phyloP scores from a whole-genome alignment of 495 filamentous ascomycete species.

The Annulohypoxylon maeteangense region DNA sequence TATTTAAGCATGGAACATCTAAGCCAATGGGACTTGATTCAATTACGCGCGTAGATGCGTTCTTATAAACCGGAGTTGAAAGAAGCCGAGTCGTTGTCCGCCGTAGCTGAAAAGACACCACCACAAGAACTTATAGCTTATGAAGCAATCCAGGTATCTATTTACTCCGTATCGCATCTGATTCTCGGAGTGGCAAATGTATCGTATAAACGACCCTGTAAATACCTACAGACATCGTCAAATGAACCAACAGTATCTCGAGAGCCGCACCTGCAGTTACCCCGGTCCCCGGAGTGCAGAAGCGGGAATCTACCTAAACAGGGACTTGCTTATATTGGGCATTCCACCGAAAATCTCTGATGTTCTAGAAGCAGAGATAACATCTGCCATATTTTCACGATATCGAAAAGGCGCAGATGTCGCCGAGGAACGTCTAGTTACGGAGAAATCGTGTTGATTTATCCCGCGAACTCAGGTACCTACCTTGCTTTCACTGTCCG shows the following conservation, averaged over 20 bases:
- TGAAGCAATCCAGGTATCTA: background rate
- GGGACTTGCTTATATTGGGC: conserved; percentile 2
- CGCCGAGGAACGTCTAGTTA: background rate
- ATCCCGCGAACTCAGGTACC: no score
- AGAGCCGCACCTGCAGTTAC: background rate
- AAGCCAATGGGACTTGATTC: background rate
- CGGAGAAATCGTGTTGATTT: background rate
- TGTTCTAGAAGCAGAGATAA: conserved; percentile 1
- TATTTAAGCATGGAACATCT: no score
- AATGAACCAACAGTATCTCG: background rate
- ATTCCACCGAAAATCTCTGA: background rate
- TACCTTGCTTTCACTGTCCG: no score
- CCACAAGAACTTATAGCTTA: background rate
- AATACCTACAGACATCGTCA: background rate
- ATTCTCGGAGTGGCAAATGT: background rate
- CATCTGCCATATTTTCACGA: background rate
- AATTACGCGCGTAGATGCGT: background rate
- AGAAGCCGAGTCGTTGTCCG: background rate
- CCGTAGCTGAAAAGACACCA: background rate
- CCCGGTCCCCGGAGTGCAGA: background rate
- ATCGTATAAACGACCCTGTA: background rate
- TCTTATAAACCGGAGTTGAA: background rate
- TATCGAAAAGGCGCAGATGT: background rate
- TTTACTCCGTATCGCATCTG: background rate
- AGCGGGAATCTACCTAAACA: background rate